A percentile compares a stretch with the other conserved stretches of the same genome.
Evolutionary conservation across 23 red algal species (phyloP).

Genomic region (Cyanidioschyzon merolae): DNA sequence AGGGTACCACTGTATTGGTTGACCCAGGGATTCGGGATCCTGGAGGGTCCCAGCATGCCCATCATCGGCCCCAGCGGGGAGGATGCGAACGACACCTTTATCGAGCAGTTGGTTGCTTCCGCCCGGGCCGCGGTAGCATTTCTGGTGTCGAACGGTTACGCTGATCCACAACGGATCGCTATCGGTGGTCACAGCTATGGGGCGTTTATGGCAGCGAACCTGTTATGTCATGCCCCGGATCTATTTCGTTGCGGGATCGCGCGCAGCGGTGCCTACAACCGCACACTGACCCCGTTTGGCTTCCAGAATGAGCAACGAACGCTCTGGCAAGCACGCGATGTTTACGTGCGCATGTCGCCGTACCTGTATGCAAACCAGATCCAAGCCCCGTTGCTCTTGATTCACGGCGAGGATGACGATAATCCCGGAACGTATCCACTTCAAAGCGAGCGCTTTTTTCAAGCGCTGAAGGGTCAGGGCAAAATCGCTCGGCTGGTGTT

Average conservation of each 20-base stretch:
- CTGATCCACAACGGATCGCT: constrained; percentile 37
- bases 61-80: constrained; percentile 68
- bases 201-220: constrained; percentile 86
- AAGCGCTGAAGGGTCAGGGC: constrained; percentile 74
- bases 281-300: constrained; percentile 89
- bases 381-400: constrained; percentile 53
- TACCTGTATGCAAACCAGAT: constrained; percentile 70
- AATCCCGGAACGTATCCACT: constrained; percentile 81
- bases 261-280: constrained; percentile 87
- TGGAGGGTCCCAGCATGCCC: constrained; percentile 84
- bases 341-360: constrained; percentile 68
- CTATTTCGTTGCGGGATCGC: constrained; percentile 98
- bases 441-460: constrained; percentile 83
- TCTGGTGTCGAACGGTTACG: constrained; percentile 54
- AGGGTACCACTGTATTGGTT: constrained; percentile 90
- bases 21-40: constrained; percentile 69
- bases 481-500: constrained; percentile 57
- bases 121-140: constrained; percentile 66
- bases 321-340: constrained; percentile 66
- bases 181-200: constrained; percentile 93
- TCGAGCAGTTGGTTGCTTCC: constrained; percentile 68
- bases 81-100: constrained; percentile 74
- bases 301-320: constrained; percentile 87
- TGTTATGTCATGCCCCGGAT: constrained; percentile 68
- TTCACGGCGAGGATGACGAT: constrained; percentile 86